phyloP scores from a whole-genome alignment of 768 basidiomycete genomes.

The Termitomyces sp. region DNA sequence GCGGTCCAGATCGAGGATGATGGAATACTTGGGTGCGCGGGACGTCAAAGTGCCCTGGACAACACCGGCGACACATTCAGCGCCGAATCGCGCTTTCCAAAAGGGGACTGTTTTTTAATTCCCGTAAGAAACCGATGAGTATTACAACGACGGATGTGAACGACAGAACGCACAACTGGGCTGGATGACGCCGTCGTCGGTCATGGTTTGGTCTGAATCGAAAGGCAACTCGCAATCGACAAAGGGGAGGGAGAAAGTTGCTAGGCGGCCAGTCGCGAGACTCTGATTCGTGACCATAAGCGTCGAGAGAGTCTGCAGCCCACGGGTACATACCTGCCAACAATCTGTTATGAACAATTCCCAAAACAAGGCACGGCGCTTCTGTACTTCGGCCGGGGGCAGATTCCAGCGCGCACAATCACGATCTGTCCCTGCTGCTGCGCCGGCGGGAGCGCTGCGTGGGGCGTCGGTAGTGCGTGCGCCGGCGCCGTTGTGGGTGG shows the following conservation, averaged over 20 bases:
- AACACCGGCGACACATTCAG: too few species aligned
- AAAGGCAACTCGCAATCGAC: slow-evolving; percentile 68
- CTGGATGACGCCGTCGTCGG: slow-evolving; percentile 51
- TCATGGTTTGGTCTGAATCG: slow-evolving; percentile 54
- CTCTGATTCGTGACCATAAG: slow-evolving; percentile 34
- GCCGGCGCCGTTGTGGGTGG: too few species aligned
- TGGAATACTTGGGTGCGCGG: slow-evolving; percentile 55
- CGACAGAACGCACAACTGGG: slow-evolving; percentile 49
- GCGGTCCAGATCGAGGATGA: slow-evolving; percentile 61
- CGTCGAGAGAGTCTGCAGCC: not conserved
- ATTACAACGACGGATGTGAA: not conserved
- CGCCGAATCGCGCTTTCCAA: slow-evolving; percentile 67
- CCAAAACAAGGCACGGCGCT: slow-evolving; percentile 68
- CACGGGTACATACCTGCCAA: slow-evolving; percentile 54
- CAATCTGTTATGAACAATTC: slow-evolving; percentile 70
- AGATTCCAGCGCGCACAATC: slow-evolving; percentile 71
- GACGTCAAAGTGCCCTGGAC: slow-evolving; percentile 51
- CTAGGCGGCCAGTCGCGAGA: slow-evolving; percentile 63
- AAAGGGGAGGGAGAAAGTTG: slow-evolving; percentile 65
- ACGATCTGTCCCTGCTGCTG: slow-evolving; percentile 39
- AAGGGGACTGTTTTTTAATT: slow-evolving; percentile 41
- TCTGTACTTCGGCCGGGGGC: slow-evolving; percentile 58
- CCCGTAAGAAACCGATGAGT: not conserved
- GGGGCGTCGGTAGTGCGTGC: too few species aligned
- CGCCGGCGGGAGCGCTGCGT: too few species aligned